These are phyloP conservation scores for Lumnitzera racemosa DNA, from an alignment of 345 rosid genomes.

Conservation along the genomic window DNA sequence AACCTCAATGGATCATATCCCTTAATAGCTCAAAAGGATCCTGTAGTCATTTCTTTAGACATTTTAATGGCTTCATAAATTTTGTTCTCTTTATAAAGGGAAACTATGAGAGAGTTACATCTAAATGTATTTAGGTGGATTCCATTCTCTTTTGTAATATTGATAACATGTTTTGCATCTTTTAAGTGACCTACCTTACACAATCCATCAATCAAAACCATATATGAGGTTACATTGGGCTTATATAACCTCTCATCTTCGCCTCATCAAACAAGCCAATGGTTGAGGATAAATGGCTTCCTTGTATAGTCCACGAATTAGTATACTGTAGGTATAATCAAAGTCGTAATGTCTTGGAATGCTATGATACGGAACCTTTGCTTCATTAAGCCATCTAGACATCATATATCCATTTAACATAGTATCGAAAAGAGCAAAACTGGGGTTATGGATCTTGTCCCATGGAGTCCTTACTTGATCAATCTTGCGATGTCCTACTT, in stretches of 20 bases:
- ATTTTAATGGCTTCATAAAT: slow-evolving; percentile 44
- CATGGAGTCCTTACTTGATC: slow-evolving; percentile 67
- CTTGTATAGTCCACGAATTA: slow-evolving; percentile 63
- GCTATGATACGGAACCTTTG: slow-evolving; percentile 34
- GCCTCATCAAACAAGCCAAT: slow-evolving; percentile 43
- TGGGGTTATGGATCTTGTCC: slow-evolving; percentile 34
- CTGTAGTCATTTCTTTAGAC: slow-evolving; percentile 60
- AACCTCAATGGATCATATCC: slow-evolving; percentile 67
- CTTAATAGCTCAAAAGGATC: slow-evolving; percentile 56
- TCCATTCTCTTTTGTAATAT: slow-evolving; percentile 47
- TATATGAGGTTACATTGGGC: slow-evolving; percentile 59
- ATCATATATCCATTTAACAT: slow-evolving; percentile 66
- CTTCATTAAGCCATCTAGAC: slow-evolving; percentile 54
- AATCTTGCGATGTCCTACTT: slow-evolving; percentile 20
- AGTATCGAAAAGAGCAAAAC: slow-evolving; percentile 49
- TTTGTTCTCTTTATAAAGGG: slow-evolving; percentile 50
- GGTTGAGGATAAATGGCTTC: slow-evolving; percentile 52
- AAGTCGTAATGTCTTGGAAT: slow-evolving; percentile 34
- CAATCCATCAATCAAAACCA: slow-evolving; percentile 50
- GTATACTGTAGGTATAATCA: slow-evolving; percentile 60
- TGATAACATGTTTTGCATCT: slow-evolving; percentile 38
- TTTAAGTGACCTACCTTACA: slow-evolving; percentile 57
- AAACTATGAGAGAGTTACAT: slow-evolving; percentile 57
- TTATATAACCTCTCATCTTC: slow-evolving; percentile 39
- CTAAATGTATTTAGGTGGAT: slow-evolving; percentile 62